phyloP scores from a whole-genome alignment of 116 monocot species.

The Papilionanthe hybrid region DNA sequence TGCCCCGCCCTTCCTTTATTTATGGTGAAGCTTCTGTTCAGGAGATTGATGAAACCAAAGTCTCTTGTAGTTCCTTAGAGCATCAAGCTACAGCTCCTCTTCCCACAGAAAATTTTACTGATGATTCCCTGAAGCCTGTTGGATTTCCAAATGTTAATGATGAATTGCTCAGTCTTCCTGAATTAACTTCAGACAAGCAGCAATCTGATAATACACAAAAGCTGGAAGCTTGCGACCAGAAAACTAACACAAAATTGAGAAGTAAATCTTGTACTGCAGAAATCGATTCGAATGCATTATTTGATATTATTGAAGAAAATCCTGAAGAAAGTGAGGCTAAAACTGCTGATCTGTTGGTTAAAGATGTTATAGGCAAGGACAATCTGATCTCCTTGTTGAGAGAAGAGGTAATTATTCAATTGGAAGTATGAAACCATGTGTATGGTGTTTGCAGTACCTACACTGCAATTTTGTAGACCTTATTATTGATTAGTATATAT shows the following conservation, averaged over 20 bases:
- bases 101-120: not conserved
- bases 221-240: slow-evolving; percentile 10
- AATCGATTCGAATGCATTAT: slow-evolving; percentile 11
- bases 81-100: slow-evolving; percentile 10
- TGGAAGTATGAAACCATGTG: not conserved
- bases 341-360: slow-evolving; percentile 12
- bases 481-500: not conserved
- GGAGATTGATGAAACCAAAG: slow-evolving; percentile 4
- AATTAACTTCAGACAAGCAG: slow-evolving; percentile 8
- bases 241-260: slow-evolving; percentile 5
- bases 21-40: slow-evolving; percentile 8
- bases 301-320: slow-evolving; percentile 6
- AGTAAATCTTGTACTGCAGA: slow-evolving; percentile 13
- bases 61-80: slow-evolving; percentile 13
- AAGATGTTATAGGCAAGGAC: slow-evolving; percentile 31
- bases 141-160: slow-evolving; percentile 1
- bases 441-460: not conserved
- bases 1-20: not conserved
- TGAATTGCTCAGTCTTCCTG: slow-evolving; percentile 6
- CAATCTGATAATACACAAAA: not conserved
- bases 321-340: slow-evolving; percentile 4
- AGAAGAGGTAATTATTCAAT: slow-evolving; percentile 54
- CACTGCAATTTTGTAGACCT: slow-evolving; percentile 1
- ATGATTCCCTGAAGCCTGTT: slow-evolving; percentile 11
- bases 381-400: slow-evolving; percentile 37